Base-by-base conservation (phyloP, 2,329 filamentous ascomycete species). In the Cladosporium oxysporum region DNA sequence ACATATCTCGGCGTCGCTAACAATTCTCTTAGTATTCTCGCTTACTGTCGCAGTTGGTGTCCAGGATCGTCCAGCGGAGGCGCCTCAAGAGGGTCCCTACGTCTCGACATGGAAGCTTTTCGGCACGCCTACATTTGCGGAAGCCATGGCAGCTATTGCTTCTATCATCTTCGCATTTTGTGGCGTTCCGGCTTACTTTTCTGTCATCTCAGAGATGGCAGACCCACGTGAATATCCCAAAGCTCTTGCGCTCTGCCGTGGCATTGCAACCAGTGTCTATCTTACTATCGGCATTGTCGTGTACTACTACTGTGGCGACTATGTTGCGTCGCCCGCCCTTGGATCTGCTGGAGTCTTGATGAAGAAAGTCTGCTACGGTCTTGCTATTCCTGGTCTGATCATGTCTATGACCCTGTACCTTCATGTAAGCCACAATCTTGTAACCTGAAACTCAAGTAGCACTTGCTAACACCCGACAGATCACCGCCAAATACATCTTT, bases 251-350 rank as follows among this genome's bases (percentile, higher is more conserved):
- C 73, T 76, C 29, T 72, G 69, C 14, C 71, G 71, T 52, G 65
- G 62, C 12, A 58, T 61, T 21, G 69, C 71, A 1, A 65, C 71
- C 23, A 41, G 67, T 14, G 68, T 78, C 2, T 80, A 81, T 63
- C 71, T 79, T 23, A 67, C 74, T 18, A 76, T 81, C 49, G 77
- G 77, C 18, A 70, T 76, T 2, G 78, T 83, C 0, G 77, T 83
- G 1, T 83, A 83, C 72, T 79, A 78, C 69, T 83, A 74, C 71
- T 83, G 81, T 66, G 82, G 82, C 1, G 79, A 78, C 0, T 82
- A 78, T 59, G 79, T 84, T 6, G 78, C 81, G 1, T 83, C 81
- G 0, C 82, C 82, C 0, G 81, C 81, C 1, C 76, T 84, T 10
- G 82, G 81, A 10, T 82, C 79, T 29, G 82, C 81, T 1, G 82